A percentile compares a stretch with the other conserved stretches of the same genome.
Conservation (phyloP, 2,329 filamentous ascomycete genomes). For the Stachybotrys chlorohalonatus region DNA sequence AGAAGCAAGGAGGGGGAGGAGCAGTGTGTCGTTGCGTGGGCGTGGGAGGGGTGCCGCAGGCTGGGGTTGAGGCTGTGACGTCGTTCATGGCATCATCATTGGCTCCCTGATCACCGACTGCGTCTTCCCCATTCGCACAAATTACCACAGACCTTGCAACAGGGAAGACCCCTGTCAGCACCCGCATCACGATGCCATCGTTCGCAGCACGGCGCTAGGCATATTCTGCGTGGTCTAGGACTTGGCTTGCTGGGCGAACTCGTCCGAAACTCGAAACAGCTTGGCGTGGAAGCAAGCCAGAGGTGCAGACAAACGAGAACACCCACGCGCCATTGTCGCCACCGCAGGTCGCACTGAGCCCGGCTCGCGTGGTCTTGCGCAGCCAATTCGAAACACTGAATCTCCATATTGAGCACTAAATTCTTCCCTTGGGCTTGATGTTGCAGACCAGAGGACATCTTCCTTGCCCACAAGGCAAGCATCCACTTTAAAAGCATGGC, state of each 20-base stretch:
- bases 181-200: too few species aligned
- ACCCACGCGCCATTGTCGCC: too few species aligned
- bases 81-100: constrained; percentile 1
- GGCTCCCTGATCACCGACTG: background rate
- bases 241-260: background rate
- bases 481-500: background rate
- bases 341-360: too few species aligned
- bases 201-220: too few species aligned
- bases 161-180: too few species aligned
- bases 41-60: background rate
- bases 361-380: too few species aligned
- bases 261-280: background rate
- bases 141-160: too few species aligned
- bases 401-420: too few species aligned
- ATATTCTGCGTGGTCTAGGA: too few species aligned
- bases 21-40: background rate
- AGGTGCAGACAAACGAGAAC: background rate
- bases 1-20: background rate
- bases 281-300: background rate
- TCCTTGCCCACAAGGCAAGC: background rate
- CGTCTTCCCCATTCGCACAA: background rate
- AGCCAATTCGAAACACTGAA: too few species aligned
- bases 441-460: background rate
- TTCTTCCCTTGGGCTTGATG: background rate
- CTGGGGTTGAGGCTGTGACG: background rate